Conservation (phyloP, 345 rosid species). For the Eucalyptus polybractea region DNA sequence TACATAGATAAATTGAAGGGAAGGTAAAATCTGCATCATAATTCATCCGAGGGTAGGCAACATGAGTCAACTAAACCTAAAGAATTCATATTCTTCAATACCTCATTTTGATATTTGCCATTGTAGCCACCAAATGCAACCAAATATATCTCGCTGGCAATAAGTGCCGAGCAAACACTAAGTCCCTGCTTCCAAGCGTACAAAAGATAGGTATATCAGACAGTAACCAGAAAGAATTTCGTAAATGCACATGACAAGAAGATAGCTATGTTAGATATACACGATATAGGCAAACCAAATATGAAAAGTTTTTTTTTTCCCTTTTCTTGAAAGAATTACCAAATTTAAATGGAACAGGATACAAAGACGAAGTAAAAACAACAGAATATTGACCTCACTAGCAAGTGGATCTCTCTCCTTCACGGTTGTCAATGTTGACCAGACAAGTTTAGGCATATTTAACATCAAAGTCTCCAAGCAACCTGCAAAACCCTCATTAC, state of each 20-base stretch:
- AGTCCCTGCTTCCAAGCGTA: slow-evolving; percentile 55
- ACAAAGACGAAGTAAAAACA: neutral
- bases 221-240: neutral
- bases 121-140: slow-evolving; percentile 97
- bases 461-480: slow-evolving; percentile 78
- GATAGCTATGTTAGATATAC: neutral
- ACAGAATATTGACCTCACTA: slow-evolving; percentile 61
- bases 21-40: neutral
- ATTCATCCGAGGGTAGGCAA: neutral
- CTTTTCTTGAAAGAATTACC: neutral
- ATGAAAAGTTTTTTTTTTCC: neutral
- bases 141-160: slow-evolving; percentile 62
- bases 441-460: slow-evolving; percentile 76
- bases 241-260: neutral
- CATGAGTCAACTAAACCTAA: neutral
- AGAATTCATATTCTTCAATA: slow-evolving; percentile 1
- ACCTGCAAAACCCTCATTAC: slow-evolving; percentile 20
- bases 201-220: neutral
- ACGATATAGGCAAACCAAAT: neutral
- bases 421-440: slow-evolving; percentile 59
- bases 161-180: slow-evolving; percentile 56
- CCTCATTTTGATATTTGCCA: slow-evolving; percentile 91
- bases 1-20: neutral
- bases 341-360: neutral
- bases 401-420: slow-evolving; percentile 89